Conservation (phyloP, 768 basidiomycete genomes). For the Lenzites betulinus region DNA sequence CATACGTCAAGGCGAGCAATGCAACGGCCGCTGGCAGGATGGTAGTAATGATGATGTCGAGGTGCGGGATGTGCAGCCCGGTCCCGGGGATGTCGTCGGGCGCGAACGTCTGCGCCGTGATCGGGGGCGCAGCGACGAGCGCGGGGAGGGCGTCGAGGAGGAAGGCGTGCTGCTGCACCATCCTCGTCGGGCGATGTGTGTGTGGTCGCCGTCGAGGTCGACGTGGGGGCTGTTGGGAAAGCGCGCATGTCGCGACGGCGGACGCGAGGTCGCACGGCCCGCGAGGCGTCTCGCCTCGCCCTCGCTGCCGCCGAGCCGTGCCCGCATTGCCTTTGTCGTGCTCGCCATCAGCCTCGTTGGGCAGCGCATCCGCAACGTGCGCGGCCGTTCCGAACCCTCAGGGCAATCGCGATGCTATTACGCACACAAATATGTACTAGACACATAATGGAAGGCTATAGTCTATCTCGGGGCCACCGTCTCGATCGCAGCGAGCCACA, state of each 20-base stretch:
- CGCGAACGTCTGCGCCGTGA: background rate
- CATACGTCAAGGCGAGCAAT: conserved; percentile 14
- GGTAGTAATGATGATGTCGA: conserved; percentile 14
- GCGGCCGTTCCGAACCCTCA: background rate
- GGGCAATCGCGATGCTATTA: background rate
- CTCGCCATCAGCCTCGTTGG: background rate
- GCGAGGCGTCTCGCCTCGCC: background rate
- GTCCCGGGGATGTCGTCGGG: conserved; percentile 1
- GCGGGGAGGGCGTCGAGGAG: background rate
- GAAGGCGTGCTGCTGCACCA: conserved; percentile 10
- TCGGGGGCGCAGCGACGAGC: background rate
- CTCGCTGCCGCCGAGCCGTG: background rate
- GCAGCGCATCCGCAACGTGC: background rate
- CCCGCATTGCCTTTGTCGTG: background rate
- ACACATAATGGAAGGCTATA: conserved; percentile 23
- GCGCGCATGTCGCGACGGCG: conserved; percentile 9
- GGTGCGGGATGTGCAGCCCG: conserved; percentile 2
- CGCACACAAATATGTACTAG: conserved; percentile 1
- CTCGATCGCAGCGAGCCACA: background rate
- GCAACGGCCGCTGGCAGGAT: conserved; percentile 15
- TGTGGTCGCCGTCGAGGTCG: background rate
- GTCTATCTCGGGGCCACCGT: conserved; percentile 6
- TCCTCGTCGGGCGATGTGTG: conserved; percentile 3
- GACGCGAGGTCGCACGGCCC: conserved; percentile 8
- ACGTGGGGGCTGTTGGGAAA: conserved; percentile 17